These are phyloP conservation scores for Oryza officinalis DNA, from an alignment of 176 grass and related monocot species.

Conservation along the genomic window DNA sequence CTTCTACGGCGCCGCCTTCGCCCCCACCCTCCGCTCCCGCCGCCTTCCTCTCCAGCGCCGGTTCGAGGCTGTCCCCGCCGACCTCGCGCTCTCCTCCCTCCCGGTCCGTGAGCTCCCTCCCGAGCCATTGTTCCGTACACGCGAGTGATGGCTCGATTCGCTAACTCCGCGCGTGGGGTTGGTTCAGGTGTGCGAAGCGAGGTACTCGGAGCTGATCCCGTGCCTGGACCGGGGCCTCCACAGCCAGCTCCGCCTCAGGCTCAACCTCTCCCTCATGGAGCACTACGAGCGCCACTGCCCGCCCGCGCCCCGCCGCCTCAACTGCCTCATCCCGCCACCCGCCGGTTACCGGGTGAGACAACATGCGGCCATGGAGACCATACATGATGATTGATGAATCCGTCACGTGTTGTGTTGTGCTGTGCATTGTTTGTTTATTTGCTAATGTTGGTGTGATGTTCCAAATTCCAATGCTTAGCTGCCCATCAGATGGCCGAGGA, in stretches of 20 bases:
- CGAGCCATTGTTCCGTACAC: neutral
- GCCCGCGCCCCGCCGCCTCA: slow-evolving; percentile 44
- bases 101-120: slow-evolving; percentile 41
- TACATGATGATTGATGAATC: neutral
- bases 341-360: slow-evolving; percentile 55
- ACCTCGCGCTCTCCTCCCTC: slow-evolving; percentile 55
- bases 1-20: slow-evolving; percentile 75
- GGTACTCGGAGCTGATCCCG: slow-evolving; percentile 74
- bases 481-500: slow-evolving; percentile 74
- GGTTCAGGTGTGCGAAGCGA: slow-evolving; percentile 63
- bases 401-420: neutral
- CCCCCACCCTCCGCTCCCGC: slow-evolving; percentile 42
- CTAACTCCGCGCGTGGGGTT: neutral
- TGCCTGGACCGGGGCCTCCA: slow-evolving; percentile 68
- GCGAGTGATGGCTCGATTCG: slow-evolving; percentile 4
- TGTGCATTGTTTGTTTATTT: neutral
- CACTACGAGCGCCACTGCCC: slow-evolving; percentile 92
- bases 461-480: slow-evolving; percentile 11
- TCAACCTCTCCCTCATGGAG: slow-evolving; percentile 78
- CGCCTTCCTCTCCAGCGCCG: neutral
- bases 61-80: neutral
- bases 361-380: neutral
- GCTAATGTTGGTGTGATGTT: slow-evolving; percentile 10
- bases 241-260: slow-evolving; percentile 62
- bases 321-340: slow-evolving; percentile 83